Evolutionary conservation across 345 rosid genomes (phyloP).

Genomic region (Arabidopsis arenosa): DNA sequence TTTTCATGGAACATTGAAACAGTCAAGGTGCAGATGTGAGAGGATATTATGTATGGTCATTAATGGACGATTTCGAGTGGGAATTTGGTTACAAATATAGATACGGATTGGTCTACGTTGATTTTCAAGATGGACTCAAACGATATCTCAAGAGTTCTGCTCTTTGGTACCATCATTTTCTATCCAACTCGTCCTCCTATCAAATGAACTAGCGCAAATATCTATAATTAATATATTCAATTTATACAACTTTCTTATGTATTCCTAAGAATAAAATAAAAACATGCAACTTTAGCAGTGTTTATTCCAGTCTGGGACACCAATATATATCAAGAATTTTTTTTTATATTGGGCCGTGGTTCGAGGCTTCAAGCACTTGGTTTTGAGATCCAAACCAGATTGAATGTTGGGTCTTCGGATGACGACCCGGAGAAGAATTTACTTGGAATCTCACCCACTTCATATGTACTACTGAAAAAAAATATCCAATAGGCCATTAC

Average conservation of each 20-base stretch:
- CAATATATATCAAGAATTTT: too few relatives aligned
- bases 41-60: conserved; percentile 61
- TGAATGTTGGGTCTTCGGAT: neutral
- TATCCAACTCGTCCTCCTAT: conserved; percentile 25
- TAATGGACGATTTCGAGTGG: conserved; percentile 65
- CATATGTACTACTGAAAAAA: neutral
- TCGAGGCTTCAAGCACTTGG: neutral
- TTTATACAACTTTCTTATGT: neutral
- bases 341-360: neutral
- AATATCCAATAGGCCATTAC: neutral
- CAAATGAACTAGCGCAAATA: neutral
- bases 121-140: conserved; percentile 49
- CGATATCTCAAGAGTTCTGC: conserved; percentile 62
- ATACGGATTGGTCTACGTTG: conserved; percentile 54
- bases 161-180: conserved; percentile 56
- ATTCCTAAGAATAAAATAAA: neutral
- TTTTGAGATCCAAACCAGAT: neutral
- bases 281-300: neutral
- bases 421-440: neutral
- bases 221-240: neutral
- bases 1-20: neutral
- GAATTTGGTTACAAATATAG: conserved; percentile 50
- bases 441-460: neutral
- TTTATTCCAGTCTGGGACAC: neutral
- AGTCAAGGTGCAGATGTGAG: conserved; percentile 53